Evolutionary conservation across 805 yeast genomes (phyloP), one percentile per base, ranked within the genome.

Genomic region (Kodamaea kaohsiungensis): DNA sequence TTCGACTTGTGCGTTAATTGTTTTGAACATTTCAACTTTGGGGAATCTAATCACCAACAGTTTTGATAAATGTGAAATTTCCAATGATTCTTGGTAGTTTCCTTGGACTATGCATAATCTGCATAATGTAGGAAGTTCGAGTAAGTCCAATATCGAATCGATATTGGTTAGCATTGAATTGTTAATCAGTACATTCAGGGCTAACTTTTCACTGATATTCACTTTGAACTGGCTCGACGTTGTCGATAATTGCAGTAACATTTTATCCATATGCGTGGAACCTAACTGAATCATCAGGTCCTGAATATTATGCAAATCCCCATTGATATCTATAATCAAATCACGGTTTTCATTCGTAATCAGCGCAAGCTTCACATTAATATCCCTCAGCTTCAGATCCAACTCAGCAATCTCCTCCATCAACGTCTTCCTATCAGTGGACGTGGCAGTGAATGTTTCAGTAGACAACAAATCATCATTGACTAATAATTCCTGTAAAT

Each of bases 51-150:
- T 82, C 0, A 80, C 74, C 19, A 95, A 73, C 52, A 96, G 78
- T 57, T 86, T 80, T 0, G 88, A 84, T 62, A 89, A 85, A 30
- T 88, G 80, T 10, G 91, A 87, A 12, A 93, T 81, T 66, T 93
- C 96, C 37, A 93, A 79, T 8, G 97, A 91, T 63, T 91, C 96
- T 35, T 91, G 88, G 65, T 92, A 95, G 63, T 88, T 89, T 0
- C 97, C 97, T 47, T 88, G 87, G 48, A 83, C 78, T 9, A 92
- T 89, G 69, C 98, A 90, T n/a, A 92, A 84, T 48, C 85, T 80
- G 35, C 93, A 85, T 48, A 93, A 68, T 1, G 96, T 80, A 1
- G 99, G 98, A 35, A 95, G 72, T 64, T 90, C 96, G 59, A 93
- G 73, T 8, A 92, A 79, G 61, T 89, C 96, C 56, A 87, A 80